A percentile compares a stretch with the other conserved stretches of the same genome.
Conservation (phyloP, 108 stramenopile genomes). For the Hondaea fermentalgiana region DNA sequence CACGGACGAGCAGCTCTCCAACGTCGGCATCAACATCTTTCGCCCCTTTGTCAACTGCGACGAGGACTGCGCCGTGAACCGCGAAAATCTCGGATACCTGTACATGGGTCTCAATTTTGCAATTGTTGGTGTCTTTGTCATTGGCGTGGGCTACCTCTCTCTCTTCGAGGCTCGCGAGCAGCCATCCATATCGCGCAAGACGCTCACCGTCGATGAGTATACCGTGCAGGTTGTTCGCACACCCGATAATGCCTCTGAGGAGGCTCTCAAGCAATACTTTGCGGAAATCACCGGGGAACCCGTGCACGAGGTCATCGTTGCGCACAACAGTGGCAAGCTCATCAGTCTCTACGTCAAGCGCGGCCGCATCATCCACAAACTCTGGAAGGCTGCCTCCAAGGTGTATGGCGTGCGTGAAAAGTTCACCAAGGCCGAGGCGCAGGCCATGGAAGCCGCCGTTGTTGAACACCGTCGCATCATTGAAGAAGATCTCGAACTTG, state of each 20-base stretch:
- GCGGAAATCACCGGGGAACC: not conserved
- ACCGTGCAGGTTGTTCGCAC: not conserved
- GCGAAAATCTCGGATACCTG: not conserved
- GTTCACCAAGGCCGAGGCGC: not conserved
- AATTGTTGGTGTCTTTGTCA: not conserved
- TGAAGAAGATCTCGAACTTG: not conserved
- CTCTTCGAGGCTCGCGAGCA: not conserved
- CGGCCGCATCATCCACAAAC: slow-evolving; percentile 9
- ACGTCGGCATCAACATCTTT: not conserved
- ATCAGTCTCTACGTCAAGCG: not conserved
- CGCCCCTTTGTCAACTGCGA: not conserved
- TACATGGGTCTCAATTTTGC: not conserved
- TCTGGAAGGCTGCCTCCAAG: slow-evolving; percentile 4
- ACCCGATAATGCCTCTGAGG: not conserved
- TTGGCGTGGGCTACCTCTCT: not conserved
- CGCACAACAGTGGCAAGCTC: not conserved
- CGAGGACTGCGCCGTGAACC: not conserved
- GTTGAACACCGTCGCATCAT: not conserved
- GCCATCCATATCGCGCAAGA: not conserved
- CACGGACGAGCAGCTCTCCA: not conserved
- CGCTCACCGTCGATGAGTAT: slow-evolving; percentile 1
- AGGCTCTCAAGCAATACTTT: not conserved
- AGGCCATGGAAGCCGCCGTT: not conserved
- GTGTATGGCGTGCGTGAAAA: not conserved
- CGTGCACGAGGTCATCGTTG: not conserved